Conservation (phyloP, 139 green algal species). For the Haematococcus lacustris region DNA sequence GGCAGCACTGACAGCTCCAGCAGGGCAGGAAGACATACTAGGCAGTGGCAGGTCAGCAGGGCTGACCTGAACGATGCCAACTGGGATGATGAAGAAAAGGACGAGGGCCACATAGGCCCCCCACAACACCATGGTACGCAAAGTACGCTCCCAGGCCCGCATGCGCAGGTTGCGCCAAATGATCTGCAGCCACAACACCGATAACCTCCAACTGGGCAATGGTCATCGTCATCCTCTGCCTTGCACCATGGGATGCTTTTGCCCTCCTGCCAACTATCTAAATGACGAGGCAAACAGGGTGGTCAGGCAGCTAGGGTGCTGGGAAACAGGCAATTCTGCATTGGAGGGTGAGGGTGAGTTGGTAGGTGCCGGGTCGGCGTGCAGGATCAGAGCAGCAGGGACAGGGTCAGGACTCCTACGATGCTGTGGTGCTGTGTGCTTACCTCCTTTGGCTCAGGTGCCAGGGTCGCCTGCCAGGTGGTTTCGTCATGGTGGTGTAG, state of each 20-base stretch:
- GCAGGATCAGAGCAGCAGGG: no score
- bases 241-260: no score
- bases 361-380: not conserved
- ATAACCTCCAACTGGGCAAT: no score
- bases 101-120: conserved; percentile 16
- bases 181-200: no score
- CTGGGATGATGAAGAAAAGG: conserved; percentile 24
- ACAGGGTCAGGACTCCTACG: no score
- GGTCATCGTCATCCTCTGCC: no score
- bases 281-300: no score
- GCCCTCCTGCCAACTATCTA: no score
- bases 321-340: no score
- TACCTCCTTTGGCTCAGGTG: conserved; percentile 2
- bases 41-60: not conserved
- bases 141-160: not conserved
- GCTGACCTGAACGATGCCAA: conserved; percentile 12
- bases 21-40: not conserved
- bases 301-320: no score
- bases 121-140: conserved; percentile 9
- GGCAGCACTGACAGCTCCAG: not conserved
- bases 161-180: conserved; percentile 19
- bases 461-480: not conserved
- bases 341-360: no score
- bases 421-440: no score
- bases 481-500: conserved; percentile 2